Base-by-base conservation (phyloP, 1,284 basidiomycete species). In the Tilletia indica region DNA sequence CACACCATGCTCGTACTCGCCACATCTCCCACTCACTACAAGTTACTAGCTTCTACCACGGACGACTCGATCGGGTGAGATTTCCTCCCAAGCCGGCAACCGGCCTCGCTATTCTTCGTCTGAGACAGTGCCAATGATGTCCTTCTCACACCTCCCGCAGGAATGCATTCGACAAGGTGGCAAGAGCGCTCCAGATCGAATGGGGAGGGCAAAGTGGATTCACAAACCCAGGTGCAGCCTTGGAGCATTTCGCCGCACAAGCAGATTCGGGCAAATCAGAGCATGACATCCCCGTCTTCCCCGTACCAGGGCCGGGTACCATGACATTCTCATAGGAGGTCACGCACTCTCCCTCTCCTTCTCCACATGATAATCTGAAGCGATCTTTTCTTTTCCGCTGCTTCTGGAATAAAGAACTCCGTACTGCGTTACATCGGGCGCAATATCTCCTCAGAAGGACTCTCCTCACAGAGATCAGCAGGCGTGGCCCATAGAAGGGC, bases 141-240 rank as follows among this genome's bases (percentile, higher is more conserved):
- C 25, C 25, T 31, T 12, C 31, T 36, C 25, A n/a, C 54, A 14
- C 25, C 51, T 4, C 45, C 58, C 4, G 39, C 48, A 73, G 72
- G 0, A 77, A 82, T 63, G 78, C 80, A 1, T 82, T 82, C 47
- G 82, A 84, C 63, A 83, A 83, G 69, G 80, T 78, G 0, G 80
- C 82, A 0, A 54, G 80, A 0, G 73, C 74, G 48, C 68, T 84
- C 14, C 76, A 72, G 8, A 77, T 83, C 3, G 73, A 75, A 0
- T 83, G 82, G 82, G 76, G 78, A 3, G 73, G 54, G 21, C 47
- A 74, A 12, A 76, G 78, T 4, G 48, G 34, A 16, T 49, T 42
- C n/a, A 66, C 34, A 19, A 68, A 67, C 3, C 76, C 82, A 0
- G 82, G 82, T 14, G 80, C 79, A 2, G 76, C 79, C 0, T 74